phyloP scores from a whole-genome alignment of 1,284 basidiomycete species.

The Takashimella tepidaria region DNA sequence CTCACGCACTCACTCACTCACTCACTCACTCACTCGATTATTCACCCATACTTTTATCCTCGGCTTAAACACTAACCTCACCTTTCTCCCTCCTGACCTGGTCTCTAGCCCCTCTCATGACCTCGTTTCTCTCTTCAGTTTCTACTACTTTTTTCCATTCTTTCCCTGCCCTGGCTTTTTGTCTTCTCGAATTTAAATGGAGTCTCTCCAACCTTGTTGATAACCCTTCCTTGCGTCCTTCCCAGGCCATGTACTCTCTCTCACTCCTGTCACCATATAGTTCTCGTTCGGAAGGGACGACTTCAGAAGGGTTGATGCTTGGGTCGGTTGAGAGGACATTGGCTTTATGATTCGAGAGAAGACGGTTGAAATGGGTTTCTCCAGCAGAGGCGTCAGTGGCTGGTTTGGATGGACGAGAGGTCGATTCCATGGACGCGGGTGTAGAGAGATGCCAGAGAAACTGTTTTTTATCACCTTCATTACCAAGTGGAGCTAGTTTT shows the following conservation, averaged over 20 bases:
- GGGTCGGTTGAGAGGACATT: too few species aligned
- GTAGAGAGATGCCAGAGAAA: constrained; percentile 25
- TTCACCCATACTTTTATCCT: constrained; percentile 4
- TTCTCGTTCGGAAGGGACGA: constrained; percentile 1
- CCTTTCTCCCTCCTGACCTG: neutral
- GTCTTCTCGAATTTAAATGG: constrained; percentile 32
- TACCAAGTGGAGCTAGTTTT: constrained; percentile 4
- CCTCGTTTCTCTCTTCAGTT: constrained; percentile 4
- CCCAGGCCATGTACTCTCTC: constrained; percentile 26
- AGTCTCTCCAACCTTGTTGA: constrained; percentile 29
- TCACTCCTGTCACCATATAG: constrained; percentile 13
- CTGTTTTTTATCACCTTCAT: neutral
- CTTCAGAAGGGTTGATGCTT: too few species aligned
- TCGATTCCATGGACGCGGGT: too few species aligned
- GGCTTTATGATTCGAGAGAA: too few species aligned
- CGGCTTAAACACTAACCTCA: neutral
- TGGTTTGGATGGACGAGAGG: too few species aligned
- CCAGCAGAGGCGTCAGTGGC: too few species aligned
- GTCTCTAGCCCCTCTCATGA: constrained; percentile 1
- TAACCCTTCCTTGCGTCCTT: constrained; percentile 23
- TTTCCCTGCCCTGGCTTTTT: constrained; percentile 20
- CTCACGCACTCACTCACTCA: neutral
- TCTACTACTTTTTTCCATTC: constrained; percentile 17
- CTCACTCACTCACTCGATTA: constrained; percentile 3
- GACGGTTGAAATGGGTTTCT: too few species aligned